Percentiles rank a stretch among this genome's conserved stretches.
phyloP scores from a whole-genome alignment of 805 yeast genomes.

The Pichia californica region DNA sequence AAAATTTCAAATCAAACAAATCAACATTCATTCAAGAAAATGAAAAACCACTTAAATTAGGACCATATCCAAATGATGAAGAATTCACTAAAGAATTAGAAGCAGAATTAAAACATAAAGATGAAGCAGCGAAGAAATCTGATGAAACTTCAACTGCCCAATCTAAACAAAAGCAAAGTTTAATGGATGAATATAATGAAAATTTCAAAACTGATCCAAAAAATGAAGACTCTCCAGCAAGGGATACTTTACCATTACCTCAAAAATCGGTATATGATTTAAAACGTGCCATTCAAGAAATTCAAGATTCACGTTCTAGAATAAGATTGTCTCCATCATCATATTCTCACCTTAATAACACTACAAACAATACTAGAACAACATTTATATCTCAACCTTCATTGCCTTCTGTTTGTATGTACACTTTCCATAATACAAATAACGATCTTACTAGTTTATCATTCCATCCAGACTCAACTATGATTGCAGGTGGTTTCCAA shows the following conservation, averaged over 20 bases:
- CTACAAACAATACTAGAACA: background rate
- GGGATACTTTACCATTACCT: constrained; percentile 80
- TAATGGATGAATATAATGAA: constrained; percentile 62
- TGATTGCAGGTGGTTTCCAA: constrained; percentile 91
- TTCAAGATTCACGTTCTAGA: constrained; percentile 76
- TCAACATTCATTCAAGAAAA: constrained; percentile 33
- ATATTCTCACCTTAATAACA: constrained; percentile 10
- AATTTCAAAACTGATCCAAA: constrained; percentile 46
- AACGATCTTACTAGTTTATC: constrained; percentile 80
- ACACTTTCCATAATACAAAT: constrained; percentile 93
- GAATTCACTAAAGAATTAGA: constrained; percentile 81
- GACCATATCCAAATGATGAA: constrained; percentile 79
- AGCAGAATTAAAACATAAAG: constrained; percentile 74
- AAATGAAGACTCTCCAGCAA: constrained; percentile 61
- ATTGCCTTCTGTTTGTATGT: constrained; percentile 94
- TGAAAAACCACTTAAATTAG: constrained; percentile 69
- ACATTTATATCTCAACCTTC: constrained; percentile 49
- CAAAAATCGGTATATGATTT: constrained; percentile 73
- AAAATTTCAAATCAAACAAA: constrained; percentile 31
- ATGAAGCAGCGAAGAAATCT: constrained; percentile 39
- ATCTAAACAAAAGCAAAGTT: constrained; percentile 29
- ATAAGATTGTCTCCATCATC: constrained; percentile 53
- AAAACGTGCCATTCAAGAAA: constrained; percentile 67
- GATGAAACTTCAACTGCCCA: background rate
- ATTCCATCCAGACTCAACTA: constrained; percentile 79